Evolutionary conservation across 179 eudicot species (phyloP).

Genomic region (Actinidia polygama): DNA sequence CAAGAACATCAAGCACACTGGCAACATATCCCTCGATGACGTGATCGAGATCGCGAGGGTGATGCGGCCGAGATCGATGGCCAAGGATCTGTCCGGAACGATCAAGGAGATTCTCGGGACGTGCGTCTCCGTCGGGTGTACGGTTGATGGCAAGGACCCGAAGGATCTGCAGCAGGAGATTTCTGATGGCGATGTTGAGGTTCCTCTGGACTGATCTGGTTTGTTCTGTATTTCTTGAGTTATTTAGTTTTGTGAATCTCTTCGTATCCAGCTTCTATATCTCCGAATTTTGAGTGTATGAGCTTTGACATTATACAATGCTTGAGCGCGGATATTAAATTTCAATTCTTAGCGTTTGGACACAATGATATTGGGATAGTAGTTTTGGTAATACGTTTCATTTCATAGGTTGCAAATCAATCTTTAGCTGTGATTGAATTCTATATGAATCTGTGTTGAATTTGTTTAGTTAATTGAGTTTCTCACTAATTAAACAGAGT

Average conservation of each 20-base stretch:
- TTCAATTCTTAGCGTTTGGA: conserved; percentile 17
- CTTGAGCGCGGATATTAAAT: conserved; percentile 12
- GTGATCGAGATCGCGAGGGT: conserved; percentile 76
- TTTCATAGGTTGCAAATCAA: not conserved
- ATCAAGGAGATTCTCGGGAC: conserved; percentile 89
- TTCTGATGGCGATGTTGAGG: conserved; percentile 69
- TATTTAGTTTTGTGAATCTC: not conserved
- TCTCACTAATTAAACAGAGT: not conserved
- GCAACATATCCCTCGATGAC: conserved; percentile 75
- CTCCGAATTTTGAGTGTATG: conserved; percentile 14
- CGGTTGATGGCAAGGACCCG: conserved; percentile 83
- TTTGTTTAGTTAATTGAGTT: not conserved
- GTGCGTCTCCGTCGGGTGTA: conserved; percentile 81
- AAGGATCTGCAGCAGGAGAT: conserved; percentile 85
- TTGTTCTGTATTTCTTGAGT: not conserved
- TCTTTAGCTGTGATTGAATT: not conserved
- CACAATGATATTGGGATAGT: not conserved
- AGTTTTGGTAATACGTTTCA: not conserved
- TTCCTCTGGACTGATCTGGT: conserved; percentile 51
- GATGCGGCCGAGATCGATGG: conserved; percentile 77
- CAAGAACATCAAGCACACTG: conserved; percentile 79
- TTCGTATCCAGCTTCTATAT: not conserved
- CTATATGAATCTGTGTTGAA: not conserved
- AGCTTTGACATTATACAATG: conserved; percentile 10
- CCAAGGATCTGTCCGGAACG: conserved; percentile 65